These are phyloP conservation scores for Solanum hybrid DNA, from an alignment of 305 asterid genomes.

Conservation along the genomic window DNA sequence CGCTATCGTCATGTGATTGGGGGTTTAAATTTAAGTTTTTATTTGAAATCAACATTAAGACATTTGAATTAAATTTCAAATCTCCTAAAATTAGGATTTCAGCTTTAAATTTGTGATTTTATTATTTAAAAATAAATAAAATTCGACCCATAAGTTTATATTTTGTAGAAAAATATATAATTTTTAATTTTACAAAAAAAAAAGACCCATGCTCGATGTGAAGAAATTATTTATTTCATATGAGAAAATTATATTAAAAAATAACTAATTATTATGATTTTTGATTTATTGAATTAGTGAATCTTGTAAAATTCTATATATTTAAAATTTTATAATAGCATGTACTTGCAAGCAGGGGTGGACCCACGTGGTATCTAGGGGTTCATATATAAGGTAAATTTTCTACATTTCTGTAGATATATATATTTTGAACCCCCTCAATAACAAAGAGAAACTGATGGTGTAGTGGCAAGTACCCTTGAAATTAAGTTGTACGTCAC, in stretches of 20 bases:
- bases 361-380: too few species aligned
- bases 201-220: neutral
- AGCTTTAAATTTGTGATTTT: neutral
- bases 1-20: neutral
- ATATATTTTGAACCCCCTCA: too few species aligned
- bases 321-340: neutral
- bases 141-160: neutral
- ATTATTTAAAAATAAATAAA: neutral
- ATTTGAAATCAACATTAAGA: neutral
- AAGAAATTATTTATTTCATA: neutral
- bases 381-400: too few species aligned
- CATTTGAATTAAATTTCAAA: neutral
- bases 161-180: neutral
- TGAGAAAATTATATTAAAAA: neutral
- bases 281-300: neutral
- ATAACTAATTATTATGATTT: neutral
- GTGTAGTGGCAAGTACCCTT: too few species aligned
- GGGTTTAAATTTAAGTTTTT: neutral
- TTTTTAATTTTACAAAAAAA: neutral
- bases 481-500: too few species aligned
- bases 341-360: neutral
- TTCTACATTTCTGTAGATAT: too few species aligned
- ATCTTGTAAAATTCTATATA: neutral
- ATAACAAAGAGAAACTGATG: too few species aligned
- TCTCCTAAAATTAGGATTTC: neutral